Conservation (phyloP, 2,329 filamentous ascomycete species). For the Akanthomyces dipterigenus region DNA sequence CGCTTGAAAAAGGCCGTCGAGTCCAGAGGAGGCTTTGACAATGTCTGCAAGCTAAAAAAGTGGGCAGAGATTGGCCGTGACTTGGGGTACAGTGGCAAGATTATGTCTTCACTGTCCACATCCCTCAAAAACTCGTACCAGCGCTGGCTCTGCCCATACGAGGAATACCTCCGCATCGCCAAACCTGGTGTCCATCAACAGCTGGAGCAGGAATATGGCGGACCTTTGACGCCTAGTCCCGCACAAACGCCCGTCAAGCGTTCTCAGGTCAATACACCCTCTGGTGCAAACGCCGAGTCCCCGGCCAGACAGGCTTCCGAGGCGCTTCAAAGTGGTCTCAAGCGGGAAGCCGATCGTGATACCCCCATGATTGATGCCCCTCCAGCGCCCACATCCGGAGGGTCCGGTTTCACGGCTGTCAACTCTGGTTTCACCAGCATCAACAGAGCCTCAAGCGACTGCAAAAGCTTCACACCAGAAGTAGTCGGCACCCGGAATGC, state of each 20-base stretch:
- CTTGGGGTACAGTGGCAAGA: conserved; percentile 96
- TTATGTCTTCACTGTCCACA: conserved; percentile 97
- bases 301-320: conserved; percentile 55
- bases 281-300: conserved; percentile 56
- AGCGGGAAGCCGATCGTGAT: conserved; percentile 41
- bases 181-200: conserved; percentile 97
- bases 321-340: conserved; percentile 40
- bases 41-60: conserved; percentile 95
- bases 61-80: conserved; percentile 98
- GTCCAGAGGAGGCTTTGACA: conserved; percentile 87
- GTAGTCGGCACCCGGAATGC: conserved; percentile 56
- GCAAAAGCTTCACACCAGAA: conserved; percentile 55
- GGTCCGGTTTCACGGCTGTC: conserved; percentile 42
- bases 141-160: conserved; percentile 93
- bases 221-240: conserved; percentile 74
- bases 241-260: conserved; percentile 65
- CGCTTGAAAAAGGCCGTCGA: conserved; percentile 96
- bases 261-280: conserved; percentile 53
- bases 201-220: conserved; percentile 86
- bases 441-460: conserved; percentile 42
- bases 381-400: conserved; percentile 32
- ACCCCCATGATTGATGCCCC: conserved; percentile 41
- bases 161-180: conserved; percentile 83
- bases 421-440: conserved; percentile 60
- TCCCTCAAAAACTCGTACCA: conserved; percentile 98